Evolutionary conservation across 441 rosid genomes (phyloP).

Genomic region (Erodium trifolium): DNA sequence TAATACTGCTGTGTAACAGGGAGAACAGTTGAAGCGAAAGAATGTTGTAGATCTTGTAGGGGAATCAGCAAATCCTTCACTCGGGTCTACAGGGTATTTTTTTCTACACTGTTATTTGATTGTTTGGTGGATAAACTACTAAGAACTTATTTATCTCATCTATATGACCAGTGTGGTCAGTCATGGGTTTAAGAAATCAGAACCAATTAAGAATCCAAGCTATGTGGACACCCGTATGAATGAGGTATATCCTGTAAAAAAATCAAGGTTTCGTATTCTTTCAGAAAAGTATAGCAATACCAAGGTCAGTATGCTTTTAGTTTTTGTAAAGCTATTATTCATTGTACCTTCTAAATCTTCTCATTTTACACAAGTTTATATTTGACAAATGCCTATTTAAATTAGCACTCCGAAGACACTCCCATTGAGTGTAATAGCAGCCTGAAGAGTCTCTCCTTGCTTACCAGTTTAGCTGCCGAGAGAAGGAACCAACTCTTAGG

Average conservation of each 20-base stretch:
- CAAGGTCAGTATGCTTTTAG: slow-evolving; percentile 38
- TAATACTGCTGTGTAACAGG: too few relatives aligned
- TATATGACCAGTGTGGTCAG: slow-evolving; percentile 26
- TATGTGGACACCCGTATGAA: slow-evolving; percentile 62
- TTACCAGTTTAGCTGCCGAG: slow-evolving; percentile 49
- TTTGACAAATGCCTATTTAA: neutral
- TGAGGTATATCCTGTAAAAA: slow-evolving; percentile 73
- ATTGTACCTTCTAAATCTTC: slow-evolving; percentile 13
- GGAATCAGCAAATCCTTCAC: slow-evolving; percentile 40
- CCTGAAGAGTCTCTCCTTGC: slow-evolving; percentile 40
- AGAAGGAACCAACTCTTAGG: slow-evolving; percentile 41
- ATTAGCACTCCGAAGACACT: slow-evolving; percentile 27
- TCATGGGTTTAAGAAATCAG: slow-evolving; percentile 45
- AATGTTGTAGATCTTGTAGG: slow-evolving; percentile 40
- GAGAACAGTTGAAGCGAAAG: too few relatives aligned
- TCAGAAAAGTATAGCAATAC: slow-evolving; percentile 46
- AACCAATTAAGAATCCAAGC: slow-evolving; percentile 42
- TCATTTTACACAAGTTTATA: slow-evolving; percentile 9
- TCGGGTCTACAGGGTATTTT: slow-evolving; percentile 37
- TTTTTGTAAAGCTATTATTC: neutral
- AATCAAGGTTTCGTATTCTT: slow-evolving; percentile 46
- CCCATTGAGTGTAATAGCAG: slow-evolving; percentile 34
- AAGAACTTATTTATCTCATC: slow-evolving; percentile 21
- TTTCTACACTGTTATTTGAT: neutral
- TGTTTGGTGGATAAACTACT: slow-evolving; percentile 16